These are phyloP conservation scores for Penicillium sumatraense DNA, from an alignment of 2,329 filamentous ascomycete genomes.

Conservation along the genomic window DNA sequence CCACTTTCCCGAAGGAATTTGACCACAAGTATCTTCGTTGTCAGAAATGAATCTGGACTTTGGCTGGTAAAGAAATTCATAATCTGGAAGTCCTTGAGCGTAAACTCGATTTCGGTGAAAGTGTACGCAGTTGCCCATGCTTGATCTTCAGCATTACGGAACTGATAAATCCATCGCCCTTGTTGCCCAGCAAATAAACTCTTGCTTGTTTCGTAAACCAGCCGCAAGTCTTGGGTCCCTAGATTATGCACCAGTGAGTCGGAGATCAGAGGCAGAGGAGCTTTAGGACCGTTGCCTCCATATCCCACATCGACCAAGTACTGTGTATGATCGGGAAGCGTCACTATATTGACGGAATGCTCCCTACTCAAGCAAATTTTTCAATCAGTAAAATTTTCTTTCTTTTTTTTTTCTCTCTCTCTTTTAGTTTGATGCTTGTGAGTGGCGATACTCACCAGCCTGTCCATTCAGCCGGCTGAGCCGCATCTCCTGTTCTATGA, in stretches of 20 bases:
- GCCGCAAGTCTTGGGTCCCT: not conserved
- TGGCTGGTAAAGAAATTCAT: slow-evolving; percentile 1
- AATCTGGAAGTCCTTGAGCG: not conserved
- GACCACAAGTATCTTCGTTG: not conserved
- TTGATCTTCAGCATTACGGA: not conserved
- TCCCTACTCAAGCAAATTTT: not conserved
- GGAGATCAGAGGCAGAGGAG: not conserved
- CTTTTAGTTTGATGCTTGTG: not conserved
- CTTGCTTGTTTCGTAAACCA: not conserved
- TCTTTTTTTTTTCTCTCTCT: too few species aligned
- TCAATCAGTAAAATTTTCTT: not conserved
- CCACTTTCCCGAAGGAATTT: not conserved
- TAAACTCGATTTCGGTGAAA: not conserved
- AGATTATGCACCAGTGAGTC: not conserved
- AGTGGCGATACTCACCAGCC: not conserved
- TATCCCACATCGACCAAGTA: not conserved
- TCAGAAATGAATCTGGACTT: not conserved
- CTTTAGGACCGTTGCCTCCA: not conserved
- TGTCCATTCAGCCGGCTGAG: not conserved
- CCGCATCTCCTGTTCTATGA: slow-evolving; percentile 2
- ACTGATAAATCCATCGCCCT: not conserved
- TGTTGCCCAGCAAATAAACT: not conserved
- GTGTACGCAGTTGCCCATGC: not conserved
- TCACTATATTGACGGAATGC: not conserved
- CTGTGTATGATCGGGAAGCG: not conserved